These are phyloP conservation scores for Aspergillus mulundensis DNA, from an alignment of 495 filamentous ascomycete genomes.

Conservation along the genomic window DNA sequence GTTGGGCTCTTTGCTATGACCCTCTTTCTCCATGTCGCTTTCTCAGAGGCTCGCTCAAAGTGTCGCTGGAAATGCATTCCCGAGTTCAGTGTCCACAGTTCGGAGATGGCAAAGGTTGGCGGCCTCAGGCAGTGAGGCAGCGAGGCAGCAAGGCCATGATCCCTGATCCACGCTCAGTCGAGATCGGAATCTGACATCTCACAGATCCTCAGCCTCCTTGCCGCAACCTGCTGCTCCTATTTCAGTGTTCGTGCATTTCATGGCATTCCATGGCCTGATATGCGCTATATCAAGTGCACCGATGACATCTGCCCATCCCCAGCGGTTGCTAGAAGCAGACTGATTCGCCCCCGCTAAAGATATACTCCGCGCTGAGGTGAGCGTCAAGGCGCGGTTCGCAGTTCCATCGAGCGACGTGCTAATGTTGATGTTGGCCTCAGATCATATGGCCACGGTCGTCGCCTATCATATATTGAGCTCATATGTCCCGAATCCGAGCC, in stretches of 20 bases:
- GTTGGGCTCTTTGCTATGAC: not conserved
- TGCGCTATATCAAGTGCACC: not conserved
- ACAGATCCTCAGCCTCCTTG: not conserved
- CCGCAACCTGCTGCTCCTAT: not conserved
- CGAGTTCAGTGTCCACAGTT: not conserved
- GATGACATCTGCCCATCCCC: not conserved
- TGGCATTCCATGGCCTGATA: not conserved
- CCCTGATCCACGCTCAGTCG: too few species aligned
- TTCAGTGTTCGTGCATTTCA: too few species aligned
- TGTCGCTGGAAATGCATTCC: not conserved
- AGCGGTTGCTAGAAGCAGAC: not conserved
- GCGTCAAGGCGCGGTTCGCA: not conserved
- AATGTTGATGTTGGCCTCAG: not conserved
- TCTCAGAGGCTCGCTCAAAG: too few species aligned
- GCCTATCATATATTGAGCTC: not conserved
- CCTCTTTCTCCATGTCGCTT: not conserved
- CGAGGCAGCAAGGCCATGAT: too few species aligned
- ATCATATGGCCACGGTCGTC: not conserved
- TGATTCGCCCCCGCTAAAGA: not conserved
- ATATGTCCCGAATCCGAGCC: not conserved
- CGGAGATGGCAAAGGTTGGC: not conserved
- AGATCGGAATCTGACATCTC: not conserved
- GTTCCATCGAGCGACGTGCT: not conserved
- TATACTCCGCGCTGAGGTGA: not conserved
- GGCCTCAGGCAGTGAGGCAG: not conserved